Base-by-base conservation (phyloP, 352 stramenopile species). In the Phytophthora idaei region DNA sequence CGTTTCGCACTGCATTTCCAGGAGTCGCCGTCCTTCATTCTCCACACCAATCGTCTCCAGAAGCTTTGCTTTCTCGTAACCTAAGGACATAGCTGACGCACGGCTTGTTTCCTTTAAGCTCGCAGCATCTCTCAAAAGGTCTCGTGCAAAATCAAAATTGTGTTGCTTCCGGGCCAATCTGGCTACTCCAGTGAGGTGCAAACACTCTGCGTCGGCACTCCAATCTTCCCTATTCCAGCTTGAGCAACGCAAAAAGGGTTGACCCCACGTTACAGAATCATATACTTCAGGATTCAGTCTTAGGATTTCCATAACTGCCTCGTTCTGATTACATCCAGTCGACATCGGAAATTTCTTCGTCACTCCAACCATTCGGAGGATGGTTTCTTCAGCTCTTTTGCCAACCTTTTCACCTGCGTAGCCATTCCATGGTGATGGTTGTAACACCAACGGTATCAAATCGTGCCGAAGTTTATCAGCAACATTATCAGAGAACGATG, bases 161-260 rank as follows among this genome's bases (percentile, higher is more conserved):
- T 69, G 57, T 36, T 90, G 84, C 45, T 80, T 84, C 17, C 80
- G 74, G 4, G 84, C 78, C 42, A 90, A 64, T 42, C 60, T 73
- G 9, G 81, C 75, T 59, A 87, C 49, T 31, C 64, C 37, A 10
- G 78, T 42, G 11, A 89, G 48, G 47, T 76, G 55, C 10, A 67
- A 49, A 27, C 63, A 58, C 36, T 67, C 46, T 37, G 51, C n/a
- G 17, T 77, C 53, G 14, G 31, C 31, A 60, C 32, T 56, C 14
- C 25, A 28, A 39, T 1, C 8, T 48, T 39, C 5, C 37, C 32
- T 25, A 51, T 50, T 7, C 10, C 8, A 4, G 34, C 15, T 46
- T 34, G 17, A 41, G 29, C 12, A 41, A 59, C 52, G 29, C 52
- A 55, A 63, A 37, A 77, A 75, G 27, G 57, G 28, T 47, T 77